Conservation (phyloP, 106 monocot species). For the Platanthera guangdongensis region DNA sequence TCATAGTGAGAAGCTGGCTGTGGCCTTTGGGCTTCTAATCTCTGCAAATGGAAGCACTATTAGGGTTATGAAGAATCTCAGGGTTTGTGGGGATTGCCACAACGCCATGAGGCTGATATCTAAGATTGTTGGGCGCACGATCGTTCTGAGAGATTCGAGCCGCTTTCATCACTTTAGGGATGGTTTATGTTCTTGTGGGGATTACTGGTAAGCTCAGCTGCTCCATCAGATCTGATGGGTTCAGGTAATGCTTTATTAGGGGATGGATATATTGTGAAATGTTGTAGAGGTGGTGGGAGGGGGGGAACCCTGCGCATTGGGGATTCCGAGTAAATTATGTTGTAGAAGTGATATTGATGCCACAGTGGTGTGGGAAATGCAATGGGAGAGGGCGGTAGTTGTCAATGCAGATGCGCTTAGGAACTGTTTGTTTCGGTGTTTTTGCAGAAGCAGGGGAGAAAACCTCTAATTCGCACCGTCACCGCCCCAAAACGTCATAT, state of each 20-base stretch:
- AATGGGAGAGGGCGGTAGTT: no score
- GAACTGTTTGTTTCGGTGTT: no score
- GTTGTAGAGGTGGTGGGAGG: neutral
- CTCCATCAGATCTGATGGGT: neutral
- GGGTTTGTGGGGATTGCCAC: slow-evolving; percentile 70
- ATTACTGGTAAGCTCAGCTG: slow-evolving; percentile 34
- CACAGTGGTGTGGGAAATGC: no score
- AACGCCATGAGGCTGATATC: slow-evolving; percentile 48
- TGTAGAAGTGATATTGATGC: neutral
- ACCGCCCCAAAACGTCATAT: no score
- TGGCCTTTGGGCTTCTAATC: slow-evolving; percentile 51
- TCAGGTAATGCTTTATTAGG: neutral
- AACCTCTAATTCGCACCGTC: no score
- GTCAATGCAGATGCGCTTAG: no score
- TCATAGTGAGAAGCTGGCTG: slow-evolving; percentile 66
- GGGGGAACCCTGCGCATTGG: neutral
- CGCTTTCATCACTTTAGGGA: slow-evolving; percentile 62
- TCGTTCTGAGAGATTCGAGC: slow-evolving; percentile 60
- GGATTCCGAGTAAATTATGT: neutral
- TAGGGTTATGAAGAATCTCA: slow-evolving; percentile 61
- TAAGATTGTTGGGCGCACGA: slow-evolving; percentile 36
- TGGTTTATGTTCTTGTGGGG: slow-evolving; percentile 59
- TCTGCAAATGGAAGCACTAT: slow-evolving; percentile 47
- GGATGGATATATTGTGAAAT: neutral
- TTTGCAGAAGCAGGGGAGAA: no score